Base-by-base conservation (phyloP, 2,329 filamentous ascomycete species). In the Chaetomium globosum region DNA sequence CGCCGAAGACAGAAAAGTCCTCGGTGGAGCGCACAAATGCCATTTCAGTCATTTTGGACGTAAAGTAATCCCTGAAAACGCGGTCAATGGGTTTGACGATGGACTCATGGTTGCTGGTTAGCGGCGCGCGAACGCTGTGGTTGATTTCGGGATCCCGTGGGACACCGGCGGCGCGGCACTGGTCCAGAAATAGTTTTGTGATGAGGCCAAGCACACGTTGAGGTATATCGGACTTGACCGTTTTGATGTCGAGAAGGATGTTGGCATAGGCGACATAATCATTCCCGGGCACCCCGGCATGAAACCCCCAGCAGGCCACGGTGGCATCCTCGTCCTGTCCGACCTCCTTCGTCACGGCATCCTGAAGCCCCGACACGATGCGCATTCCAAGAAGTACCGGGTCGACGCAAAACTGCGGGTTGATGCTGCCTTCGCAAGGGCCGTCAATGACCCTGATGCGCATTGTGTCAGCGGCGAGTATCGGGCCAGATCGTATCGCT, bases 351-450 rank as follows among this genome's bases (percentile, higher is more conserved):
- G 48, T 51, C 21, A 51, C 48, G 26, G 48, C 48, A 28, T 51
- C 48, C 48, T 51, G 48, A 28, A 51, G 48, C 48, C 26, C 48
- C 4, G 48, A 51, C 21, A 51, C 48, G n/a, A 51, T 51, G n/a
- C 13, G 19, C n/a, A 12, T 51, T 21, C 21, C n/a, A 8, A 51
- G 48, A 3, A 28, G 48, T 8, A 23, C 26, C 13, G 48, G 48
- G 8, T 51, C 48, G 48, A 51, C 21, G 48, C 48, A 51, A 8
- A 23, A 23, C 21, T 51, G 48, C 8, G 48, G 48, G 48, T 51
- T 51, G 48, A 23, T 16, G 48, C 21, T 51, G 21, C 13, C 26
- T 28, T 51, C 48, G 48, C 48, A 51, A 51, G 48, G 48, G 7
- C 48, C 48, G 36, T 21, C 48, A 10, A 28, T 51, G 21, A 51